These are phyloP conservation scores for Gyrodon lividus DNA, from an alignment of 768 basidiomycete genomes.

Conservation along the genomic window DNA sequence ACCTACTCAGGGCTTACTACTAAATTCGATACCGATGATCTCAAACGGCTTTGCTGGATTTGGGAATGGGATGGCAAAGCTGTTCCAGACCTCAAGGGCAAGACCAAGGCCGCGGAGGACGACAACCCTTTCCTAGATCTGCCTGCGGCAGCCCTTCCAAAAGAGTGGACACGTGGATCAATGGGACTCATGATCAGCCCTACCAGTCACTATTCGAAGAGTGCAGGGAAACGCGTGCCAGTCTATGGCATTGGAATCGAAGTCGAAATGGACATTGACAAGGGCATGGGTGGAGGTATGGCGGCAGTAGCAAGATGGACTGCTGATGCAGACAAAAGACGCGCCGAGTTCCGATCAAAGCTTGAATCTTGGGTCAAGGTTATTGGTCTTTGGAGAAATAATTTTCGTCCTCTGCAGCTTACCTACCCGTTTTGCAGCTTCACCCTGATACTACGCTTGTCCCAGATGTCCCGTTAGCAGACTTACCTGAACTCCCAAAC, in stretches of 20 bases:
- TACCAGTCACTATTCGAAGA: conserved; percentile 70
- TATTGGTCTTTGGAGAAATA: conserved; percentile 1
- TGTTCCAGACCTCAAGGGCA: conserved; percentile 26
- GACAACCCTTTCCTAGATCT: conserved; percentile 73
- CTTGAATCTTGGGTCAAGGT: conserved; percentile 67
- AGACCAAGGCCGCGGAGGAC: conserved; percentile 42
- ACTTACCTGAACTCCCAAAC: conserved; percentile 58
- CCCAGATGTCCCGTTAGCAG: conserved; percentile 62
- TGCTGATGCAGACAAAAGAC: conserved; percentile 60
- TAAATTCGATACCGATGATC: conserved; percentile 65
- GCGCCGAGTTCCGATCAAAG: conserved; percentile 56
- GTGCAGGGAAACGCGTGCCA: conserved; percentile 63
- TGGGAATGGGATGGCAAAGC: conserved; percentile 81
- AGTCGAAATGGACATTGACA: conserved; percentile 82
- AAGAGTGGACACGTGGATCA: conserved; percentile 76
- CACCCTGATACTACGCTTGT: conserved; percentile 42
- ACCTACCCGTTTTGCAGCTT: conserved; percentile 40
- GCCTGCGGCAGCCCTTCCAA: conserved; percentile 35
- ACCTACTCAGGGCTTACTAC: conserved; percentile 67
- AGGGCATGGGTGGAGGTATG: conserved; percentile 80
- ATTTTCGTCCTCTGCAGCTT: conserved; percentile 1
- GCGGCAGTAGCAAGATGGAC: conserved; percentile 89
- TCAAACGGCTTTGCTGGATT: conserved; percentile 78
- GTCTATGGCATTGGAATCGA: conserved; percentile 87
- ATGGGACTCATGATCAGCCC: conserved; percentile 78